Base-by-base conservation (phyloP, 148 eudicot species). In the Fagopyrum esculentum region DNA sequence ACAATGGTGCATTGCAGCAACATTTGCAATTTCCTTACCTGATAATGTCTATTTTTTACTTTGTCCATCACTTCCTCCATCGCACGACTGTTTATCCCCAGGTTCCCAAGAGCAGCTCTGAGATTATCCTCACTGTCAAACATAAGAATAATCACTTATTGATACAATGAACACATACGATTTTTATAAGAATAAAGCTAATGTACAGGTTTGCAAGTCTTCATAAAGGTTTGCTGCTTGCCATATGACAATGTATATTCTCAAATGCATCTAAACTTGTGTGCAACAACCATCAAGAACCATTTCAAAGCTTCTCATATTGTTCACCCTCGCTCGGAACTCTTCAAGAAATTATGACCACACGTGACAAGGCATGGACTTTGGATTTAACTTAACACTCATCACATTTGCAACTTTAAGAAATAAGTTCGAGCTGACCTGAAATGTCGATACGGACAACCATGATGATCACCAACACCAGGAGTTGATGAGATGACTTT, bases 381-480 rank as follows among this genome's bases (percentile, higher is more conserved):
- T 8, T 61, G 13, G 68, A 15, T 57, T 17, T 5, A 22, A 17
- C 9, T 19, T 57, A 19, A 57, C 11, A 19, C 6, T 30, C 43
- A 63, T 63, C 69, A 63, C 6, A 11, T 29, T 63, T 63, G 69
- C 44, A 63, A 43, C 35, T 66, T 13, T 66, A 66, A 12, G 16
- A 3, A 12, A 17, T 64, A 43, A 12, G 9, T 6, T 29, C 26
- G 6, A 63, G 56, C 75, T 74, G 44, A 96, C 99, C 97, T 96
- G 90, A 96, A 96, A 83, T 96, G 98, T n/a, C 98, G 97, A 83
- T 87, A 96, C 13, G 99, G 99, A 71, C 99, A 96, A 50, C 99
- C 99, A 82, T 96, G 99, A 75, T 90, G 93, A 85, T 96, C 99
- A 68, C 99, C 99, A 78, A 88, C 95, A 77, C 98, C 88, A 15